Evolutionary conservation across 2,329 filamentous ascomycete species (phyloP).

Genomic region (Fusarium sp.): DNA sequence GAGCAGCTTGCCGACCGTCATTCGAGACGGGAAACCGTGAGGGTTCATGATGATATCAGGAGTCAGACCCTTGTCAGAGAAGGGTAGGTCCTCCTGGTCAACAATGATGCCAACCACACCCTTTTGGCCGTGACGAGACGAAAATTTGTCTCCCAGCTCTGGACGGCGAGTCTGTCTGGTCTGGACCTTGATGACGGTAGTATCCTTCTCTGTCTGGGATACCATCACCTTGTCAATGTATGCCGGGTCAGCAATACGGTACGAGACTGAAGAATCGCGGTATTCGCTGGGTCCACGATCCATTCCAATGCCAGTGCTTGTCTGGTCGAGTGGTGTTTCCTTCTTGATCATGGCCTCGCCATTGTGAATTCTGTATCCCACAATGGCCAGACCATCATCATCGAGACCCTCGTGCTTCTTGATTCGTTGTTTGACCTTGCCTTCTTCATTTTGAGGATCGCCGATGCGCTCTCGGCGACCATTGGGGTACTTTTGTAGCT

Average conservation of each 20-base stretch:
- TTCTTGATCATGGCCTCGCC: constrained; percentile 95
- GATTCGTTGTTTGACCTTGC: constrained; percentile 70
- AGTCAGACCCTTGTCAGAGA: constrained; percentile 89
- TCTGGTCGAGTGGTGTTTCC: constrained; percentile 82
- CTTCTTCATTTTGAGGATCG: constrained; percentile 68
- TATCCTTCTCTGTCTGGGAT: constrained; percentile 88
- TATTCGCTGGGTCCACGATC: constrained; percentile 73
- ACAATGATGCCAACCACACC: constrained; percentile 97
- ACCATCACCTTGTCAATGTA: constrained; percentile 98
- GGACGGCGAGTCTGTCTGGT: constrained; percentile 95
- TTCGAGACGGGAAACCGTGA: constrained; percentile 98
- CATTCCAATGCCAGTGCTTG: constrained; percentile 76
- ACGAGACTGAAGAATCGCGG: constrained; percentile 77
- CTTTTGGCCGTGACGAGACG: constrained; percentile 97
- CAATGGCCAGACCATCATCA: constrained; percentile 87
- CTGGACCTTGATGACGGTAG: constrained; percentile 90
- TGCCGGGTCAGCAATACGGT: constrained; percentile 84
- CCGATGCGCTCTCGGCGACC: constrained; percentile 76
- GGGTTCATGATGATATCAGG: constrained; percentile 99
- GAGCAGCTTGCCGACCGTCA: constrained; percentile 98
- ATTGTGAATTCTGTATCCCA: constrained; percentile 81
- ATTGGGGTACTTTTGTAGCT: constrained; percentile 90
- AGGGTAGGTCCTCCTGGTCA: constrained; percentile 96
- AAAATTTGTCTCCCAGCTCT: constrained; percentile 98
- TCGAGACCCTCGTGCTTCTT: constrained; percentile 81